phyloP scores from a whole-genome alignment of 495 filamentous ascomycete species.

The Penicillium subrubescens region DNA sequence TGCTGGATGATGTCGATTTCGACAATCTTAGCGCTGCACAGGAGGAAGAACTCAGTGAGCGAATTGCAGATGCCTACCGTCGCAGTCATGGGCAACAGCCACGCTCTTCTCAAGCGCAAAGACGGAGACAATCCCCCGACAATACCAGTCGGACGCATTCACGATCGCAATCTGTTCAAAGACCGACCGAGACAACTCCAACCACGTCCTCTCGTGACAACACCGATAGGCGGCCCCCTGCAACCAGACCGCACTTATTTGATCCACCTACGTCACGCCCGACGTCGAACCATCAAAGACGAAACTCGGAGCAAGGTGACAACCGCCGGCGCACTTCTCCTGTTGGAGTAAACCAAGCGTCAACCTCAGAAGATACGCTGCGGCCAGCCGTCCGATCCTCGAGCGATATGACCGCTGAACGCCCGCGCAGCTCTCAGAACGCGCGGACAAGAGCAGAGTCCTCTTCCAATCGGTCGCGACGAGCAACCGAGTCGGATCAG shows the following conservation, averaged over 20 bases:
- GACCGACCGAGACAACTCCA: constrained; percentile 15
- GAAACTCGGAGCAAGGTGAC: constrained; percentile 53
- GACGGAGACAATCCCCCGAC: constrained; percentile 27
- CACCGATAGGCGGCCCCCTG: constrained; percentile 46
- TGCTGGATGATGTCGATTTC: constrained; percentile 83
- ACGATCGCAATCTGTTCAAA: constrained; percentile 41
- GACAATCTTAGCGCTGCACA: constrained; percentile 73
- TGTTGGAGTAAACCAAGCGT: constrained; percentile 33
- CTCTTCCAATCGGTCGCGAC: constrained; percentile 33
- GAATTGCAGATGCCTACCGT: constrained; percentile 84
- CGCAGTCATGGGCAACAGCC: constrained; percentile 60
- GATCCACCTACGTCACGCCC: constrained; percentile 43
- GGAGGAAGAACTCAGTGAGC: constrained; percentile 85
- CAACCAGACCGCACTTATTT: constrained; percentile 59
- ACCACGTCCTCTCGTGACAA: constrained; percentile 16
- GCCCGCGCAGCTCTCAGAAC: constrained; percentile 33
- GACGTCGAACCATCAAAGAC: constrained; percentile 42
- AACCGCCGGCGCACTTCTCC: constrained; percentile 42
- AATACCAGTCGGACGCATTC: constrained; percentile 29
- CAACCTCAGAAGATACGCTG: constrained; percentile 41
- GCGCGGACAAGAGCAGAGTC: constrained; percentile 29
- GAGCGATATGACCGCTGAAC: constrained; percentile 46
- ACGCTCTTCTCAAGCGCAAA: constrained; percentile 31
- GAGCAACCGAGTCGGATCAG: constrained; percentile 43
- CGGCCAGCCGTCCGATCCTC: constrained; percentile 42